phyloP scores from a whole-genome alignment of 2,329 filamentous ascomycete species.

The Fusarium sp. region DNA sequence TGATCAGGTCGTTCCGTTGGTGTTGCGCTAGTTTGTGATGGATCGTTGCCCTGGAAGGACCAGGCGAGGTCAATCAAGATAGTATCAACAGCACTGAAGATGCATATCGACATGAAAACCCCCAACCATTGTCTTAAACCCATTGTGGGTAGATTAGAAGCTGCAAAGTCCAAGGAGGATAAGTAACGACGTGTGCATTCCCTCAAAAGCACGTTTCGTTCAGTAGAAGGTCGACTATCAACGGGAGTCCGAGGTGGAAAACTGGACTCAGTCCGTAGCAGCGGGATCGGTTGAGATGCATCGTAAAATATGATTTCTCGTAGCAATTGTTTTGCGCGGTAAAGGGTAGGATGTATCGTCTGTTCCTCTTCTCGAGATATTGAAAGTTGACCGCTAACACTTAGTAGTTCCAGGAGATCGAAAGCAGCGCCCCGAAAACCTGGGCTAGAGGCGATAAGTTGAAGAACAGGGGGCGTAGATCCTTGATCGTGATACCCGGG shows the following conservation, averaged over 20 bases:
- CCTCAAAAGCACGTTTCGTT: slow-evolving; percentile 63
- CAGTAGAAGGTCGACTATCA: slow-evolving; percentile 61
- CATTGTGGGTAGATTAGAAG: slow-evolving; percentile 55
- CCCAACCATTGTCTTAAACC: slow-evolving; percentile 64
- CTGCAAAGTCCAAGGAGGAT: slow-evolving; percentile 64
- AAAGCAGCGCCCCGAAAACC: slow-evolving; percentile 64
- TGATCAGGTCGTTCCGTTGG: slow-evolving; percentile 39
- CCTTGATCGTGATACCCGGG: slow-evolving; percentile 47
- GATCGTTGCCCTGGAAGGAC: slow-evolving; percentile 31
- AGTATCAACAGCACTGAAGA: slow-evolving; percentile 69
- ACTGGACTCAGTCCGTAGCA: slow-evolving; percentile 49
- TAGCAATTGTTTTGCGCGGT: slow-evolving; percentile 67
- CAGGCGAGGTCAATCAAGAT: slow-evolving; percentile 62
- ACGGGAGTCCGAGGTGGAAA: slow-evolving; percentile 50
- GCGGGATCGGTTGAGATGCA: slow-evolving; percentile 62
- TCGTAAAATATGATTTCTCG: slow-evolving; percentile 68
- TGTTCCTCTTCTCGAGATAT: slow-evolving; percentile 63
- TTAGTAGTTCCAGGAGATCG: slow-evolving; percentile 66
- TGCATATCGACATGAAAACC: slow-evolving; percentile 67
- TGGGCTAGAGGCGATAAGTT: slow-evolving; percentile 65
- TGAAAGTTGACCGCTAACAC: slow-evolving; percentile 64
- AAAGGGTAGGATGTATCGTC: slow-evolving; percentile 63
- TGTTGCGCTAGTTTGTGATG: slow-evolving; percentile 18
- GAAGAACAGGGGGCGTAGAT: slow-evolving; percentile 63
- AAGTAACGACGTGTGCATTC: slow-evolving; percentile 66